Percentiles rank a stretch among this genome's conserved stretches.
Evolutionary conservation across 2,329 filamentous ascomycete species (phyloP).

Genomic region (Sclerotinia borealis): DNA sequence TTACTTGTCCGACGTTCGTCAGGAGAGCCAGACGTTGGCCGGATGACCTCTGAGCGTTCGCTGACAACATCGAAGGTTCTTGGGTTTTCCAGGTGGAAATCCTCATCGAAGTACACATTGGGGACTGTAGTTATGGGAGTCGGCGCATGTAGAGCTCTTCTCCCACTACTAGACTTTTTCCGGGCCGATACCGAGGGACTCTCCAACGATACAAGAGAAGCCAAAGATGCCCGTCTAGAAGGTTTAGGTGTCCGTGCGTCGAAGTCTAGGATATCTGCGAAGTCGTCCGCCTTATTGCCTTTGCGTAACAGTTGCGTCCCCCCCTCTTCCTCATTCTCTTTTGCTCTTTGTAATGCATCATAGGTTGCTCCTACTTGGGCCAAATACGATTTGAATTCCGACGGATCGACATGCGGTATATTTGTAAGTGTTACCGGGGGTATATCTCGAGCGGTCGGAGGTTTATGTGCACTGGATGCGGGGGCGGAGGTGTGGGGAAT

Average conservation of each 20-base stretch:
- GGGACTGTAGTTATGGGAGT: constrained; percentile 92
- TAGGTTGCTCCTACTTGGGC: constrained; percentile 81
- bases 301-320: constrained; percentile 31
- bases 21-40: constrained; percentile 44
- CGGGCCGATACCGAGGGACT: constrained; percentile 32
- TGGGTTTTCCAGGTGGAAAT: constrained; percentile 93
- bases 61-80: constrained; percentile 95
- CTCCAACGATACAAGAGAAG: constrained; percentile 35
- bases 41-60: constrained; percentile 91
- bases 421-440: constrained; percentile 89
- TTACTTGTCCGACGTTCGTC: constrained; percentile 52
- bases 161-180: constrained; percentile 46
- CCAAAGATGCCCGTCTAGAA: constrained; percentile 37
- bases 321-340: constrained; percentile 66
- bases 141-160: constrained; percentile 61
- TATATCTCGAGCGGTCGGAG: constrained; percentile 82
- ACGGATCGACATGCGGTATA: constrained; percentile 71
- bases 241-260: constrained; percentile 20
- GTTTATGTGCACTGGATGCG: constrained; percentile 65
- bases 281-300: constrained; percentile 35
- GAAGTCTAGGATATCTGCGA: constrained; percentile 36
- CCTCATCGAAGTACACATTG: constrained; percentile 86
- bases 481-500: constrained; percentile 71
- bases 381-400: constrained; percentile 79
- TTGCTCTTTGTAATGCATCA: constrained; percentile 79